These are phyloP conservation scores for Amphichorda felina DNA, from an alignment of 2,329 filamentous ascomycete species.

Conservation along the genomic window DNA sequence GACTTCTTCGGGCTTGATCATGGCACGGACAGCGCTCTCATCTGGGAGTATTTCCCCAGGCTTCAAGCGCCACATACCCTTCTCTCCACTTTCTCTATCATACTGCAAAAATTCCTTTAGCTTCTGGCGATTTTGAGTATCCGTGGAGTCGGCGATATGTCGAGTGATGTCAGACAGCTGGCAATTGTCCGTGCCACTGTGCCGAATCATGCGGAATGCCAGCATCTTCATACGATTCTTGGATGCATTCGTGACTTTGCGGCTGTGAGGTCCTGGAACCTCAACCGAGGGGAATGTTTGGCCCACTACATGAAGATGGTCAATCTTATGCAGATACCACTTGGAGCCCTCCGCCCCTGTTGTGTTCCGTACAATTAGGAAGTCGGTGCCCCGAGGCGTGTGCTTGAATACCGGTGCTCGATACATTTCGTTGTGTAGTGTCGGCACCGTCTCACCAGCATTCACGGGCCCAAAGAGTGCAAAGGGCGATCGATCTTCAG, in stretches of 20 bases:
- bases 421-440: slow-evolving; percentile 92
- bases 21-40: slow-evolving; percentile 65
- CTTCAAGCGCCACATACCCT: slow-evolving; percentile 70
- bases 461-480: slow-evolving; percentile 90
- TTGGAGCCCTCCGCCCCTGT: slow-evolving; percentile 67
- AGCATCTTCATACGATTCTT: slow-evolving; percentile 97
- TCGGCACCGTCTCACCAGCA: slow-evolving; percentile 78
- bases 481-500: slow-evolving; percentile 93
- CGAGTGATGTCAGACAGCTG: slow-evolving; percentile 78
- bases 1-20: slow-evolving; percentile 93
- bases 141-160: slow-evolving; percentile 85
- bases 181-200: slow-evolving; percentile 56
- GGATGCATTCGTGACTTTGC: slow-evolving; percentile 91
- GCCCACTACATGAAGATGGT: slow-evolving; percentile 82
- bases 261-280: slow-evolving; percentile 83
- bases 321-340: slow-evolving; percentile 80
- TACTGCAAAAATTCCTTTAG: slow-evolving; percentile 94
- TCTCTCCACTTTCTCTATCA: slow-evolving; percentile 60
- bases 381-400: slow-evolving; percentile 65
- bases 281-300: slow-evolving; percentile 89
- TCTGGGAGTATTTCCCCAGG: slow-evolving; percentile 66
- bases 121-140: slow-evolving; percentile 92
- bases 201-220: slow-evolving; percentile 76
- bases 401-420: slow-evolving; percentile 90
- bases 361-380: slow-evolving; percentile 71